Base-by-base conservation (phyloP, 169 alveolate species). In the Plasmodium vivax region DNA sequence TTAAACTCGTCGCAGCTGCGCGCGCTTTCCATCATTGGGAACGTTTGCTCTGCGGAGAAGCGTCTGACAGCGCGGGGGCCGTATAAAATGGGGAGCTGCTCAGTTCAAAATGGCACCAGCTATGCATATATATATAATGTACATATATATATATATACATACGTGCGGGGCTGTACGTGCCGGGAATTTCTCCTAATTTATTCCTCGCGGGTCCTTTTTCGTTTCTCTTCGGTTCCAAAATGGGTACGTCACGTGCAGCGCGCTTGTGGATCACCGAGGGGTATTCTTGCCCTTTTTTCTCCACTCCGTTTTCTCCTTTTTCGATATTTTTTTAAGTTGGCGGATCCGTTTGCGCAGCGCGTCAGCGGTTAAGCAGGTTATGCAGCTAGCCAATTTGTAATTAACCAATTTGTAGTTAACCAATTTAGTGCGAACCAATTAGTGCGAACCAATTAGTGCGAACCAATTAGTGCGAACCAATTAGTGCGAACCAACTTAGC, bases 21-120 rank as follows among this genome's bases (percentile, higher is more conserved):
- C 30, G 43, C 62, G 54, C 12, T 74, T 85, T 83, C 93, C 93
- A 85, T 85, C 58, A 85, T 85, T 54, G 75, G 54, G 34, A 32
- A 75, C 23, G 34, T 84, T 38, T 56, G 73, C 16, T 58, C 43
- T 32, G 62, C 56, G 72, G 74, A 74, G 45, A 80, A 43, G 27
- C 19, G 56, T 14, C 54, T 30, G 84, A 51, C 62, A 51, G 10
- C 77, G 6, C 38, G 38, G 38, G 32, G 38, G 41, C 7, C 43
- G 36, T 27, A 68, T 68, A 68, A 5, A 23, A 30, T 68, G 41
- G 3, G 6, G 23, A 16, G 6, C 62, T 51, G 27, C n/a, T 68
- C 77, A 68, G 32, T 16, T 68, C 32, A 68, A 68, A 68, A 51
- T 23, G 38, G n/a, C 1, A n/a, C 0, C 38, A 23, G 27, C 27